Conservation (phyloP, 1,284 basidiomycete species). For the Rhizoctonia solani region DNA sequence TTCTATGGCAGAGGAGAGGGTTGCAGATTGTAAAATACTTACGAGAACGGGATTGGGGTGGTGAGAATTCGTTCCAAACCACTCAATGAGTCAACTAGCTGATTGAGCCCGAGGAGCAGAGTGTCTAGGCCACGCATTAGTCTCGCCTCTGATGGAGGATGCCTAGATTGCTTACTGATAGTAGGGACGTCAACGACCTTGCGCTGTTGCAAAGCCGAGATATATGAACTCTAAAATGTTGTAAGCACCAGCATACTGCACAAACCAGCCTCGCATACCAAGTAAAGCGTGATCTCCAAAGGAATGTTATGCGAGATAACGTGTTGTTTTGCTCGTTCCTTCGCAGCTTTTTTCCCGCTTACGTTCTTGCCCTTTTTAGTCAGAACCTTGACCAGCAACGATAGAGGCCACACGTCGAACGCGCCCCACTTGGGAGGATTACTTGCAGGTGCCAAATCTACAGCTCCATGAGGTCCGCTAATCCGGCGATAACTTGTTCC, state of each 20-base stretch:
- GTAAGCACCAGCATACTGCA: neutral
- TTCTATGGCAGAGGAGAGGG: conserved; percentile 8
- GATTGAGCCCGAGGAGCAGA: conserved; percentile 57
- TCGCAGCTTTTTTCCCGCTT: conserved; percentile 62
- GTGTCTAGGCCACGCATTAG: conserved; percentile 48
- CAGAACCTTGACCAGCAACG: conserved; percentile 57
- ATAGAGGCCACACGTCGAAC: conserved; percentile 71
- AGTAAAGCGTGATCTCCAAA: conserved; percentile 71
- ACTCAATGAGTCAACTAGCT: conserved; percentile 68
- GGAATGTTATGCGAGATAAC: conserved; percentile 68
- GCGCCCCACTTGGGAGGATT: conserved; percentile 65
- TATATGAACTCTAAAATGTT: conserved; percentile 61
- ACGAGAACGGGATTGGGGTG: conserved; percentile 80
- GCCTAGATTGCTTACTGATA: conserved; percentile 45
- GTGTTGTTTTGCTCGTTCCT: conserved; percentile 56
- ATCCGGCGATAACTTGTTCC: conserved; percentile 5
- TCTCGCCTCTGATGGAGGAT: neutral
- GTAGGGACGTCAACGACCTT: conserved; percentile 69
- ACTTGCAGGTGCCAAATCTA: conserved; percentile 56
- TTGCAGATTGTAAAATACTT: conserved; percentile 40
- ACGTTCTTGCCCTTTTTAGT: conserved; percentile 54
- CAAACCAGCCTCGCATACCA: conserved; percentile 51
- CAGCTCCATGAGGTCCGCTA: conserved; percentile 9
- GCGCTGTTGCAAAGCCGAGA: conserved; percentile 61
- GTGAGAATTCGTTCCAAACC: conserved; percentile 76